Evolutionary conservation across 805 yeast species (phyloP).

Genomic region (Candida orba): DNA sequence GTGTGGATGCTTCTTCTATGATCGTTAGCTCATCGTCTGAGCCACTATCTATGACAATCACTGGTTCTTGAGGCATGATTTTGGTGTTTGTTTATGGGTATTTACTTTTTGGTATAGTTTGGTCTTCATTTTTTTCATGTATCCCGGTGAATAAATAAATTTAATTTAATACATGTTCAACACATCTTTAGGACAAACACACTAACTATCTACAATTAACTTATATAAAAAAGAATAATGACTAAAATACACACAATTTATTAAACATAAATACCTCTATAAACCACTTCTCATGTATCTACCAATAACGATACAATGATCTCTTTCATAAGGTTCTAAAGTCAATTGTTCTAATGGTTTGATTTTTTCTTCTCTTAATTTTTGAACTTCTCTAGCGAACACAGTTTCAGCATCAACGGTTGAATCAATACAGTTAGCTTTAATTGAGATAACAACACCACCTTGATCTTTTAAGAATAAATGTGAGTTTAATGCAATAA

Average conservation of each 20-base stretch:
- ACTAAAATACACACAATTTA: slow-evolving; percentile 9
- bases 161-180: too few species aligned
- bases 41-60: neutral
- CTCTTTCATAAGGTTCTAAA: slow-evolving; percentile 99
- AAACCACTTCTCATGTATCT: slow-evolving; percentile 87
- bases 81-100: neutral
- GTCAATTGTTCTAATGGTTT: slow-evolving; percentile 98
- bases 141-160: too few species aligned
- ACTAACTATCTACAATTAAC: too few species aligned
- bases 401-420: slow-evolving; percentile 99
- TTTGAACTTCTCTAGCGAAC: slow-evolving; percentile 98
- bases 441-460: slow-evolving; percentile 96
- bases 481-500: slow-evolving; percentile 96
- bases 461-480: slow-evolving; percentile 97
- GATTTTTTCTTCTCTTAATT: slow-evolving; percentile 96
- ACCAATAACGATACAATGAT: slow-evolving; percentile 98
- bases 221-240: slow-evolving; percentile 1
- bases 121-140: neutral
- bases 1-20: neutral
- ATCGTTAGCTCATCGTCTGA: neutral
- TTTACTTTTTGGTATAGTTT: too few species aligned
- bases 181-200: too few species aligned
- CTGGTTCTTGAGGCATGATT: neutral
- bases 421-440: slow-evolving; percentile 99
- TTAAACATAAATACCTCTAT: slow-evolving; percentile 13